Percentiles rank a stretch among this genome's conserved stretches.
phyloP scores from a whole-genome alignment of 2,329 filamentous ascomycete species.

The Colletotrichum incanum region DNA sequence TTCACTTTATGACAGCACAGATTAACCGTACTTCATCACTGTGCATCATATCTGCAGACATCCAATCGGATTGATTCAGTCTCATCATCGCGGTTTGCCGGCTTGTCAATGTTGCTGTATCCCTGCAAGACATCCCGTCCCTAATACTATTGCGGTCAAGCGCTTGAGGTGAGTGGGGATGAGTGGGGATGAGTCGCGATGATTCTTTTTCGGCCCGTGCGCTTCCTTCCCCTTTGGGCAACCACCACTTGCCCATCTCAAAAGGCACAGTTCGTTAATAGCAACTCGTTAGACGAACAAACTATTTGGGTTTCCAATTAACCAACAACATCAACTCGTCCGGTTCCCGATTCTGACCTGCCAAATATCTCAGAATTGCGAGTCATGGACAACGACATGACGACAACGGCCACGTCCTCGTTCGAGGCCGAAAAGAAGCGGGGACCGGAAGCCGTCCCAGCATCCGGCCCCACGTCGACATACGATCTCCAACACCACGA shows the following conservation, averaged over 20 bases:
- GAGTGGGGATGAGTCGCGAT: not conserved
- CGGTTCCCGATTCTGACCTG: not conserved
- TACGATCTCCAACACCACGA: not conserved
- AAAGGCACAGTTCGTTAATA: not conserved
- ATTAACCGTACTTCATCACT: not conserved
- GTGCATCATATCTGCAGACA: not conserved
- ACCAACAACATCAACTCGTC: not conserved
- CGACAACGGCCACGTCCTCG: not conserved
- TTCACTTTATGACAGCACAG: no score
- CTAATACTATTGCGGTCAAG: not conserved
- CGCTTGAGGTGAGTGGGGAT: not conserved
- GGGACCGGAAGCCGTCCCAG: not conserved
- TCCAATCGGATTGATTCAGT: not conserved
- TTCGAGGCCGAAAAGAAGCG: not conserved
- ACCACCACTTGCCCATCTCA: not conserved
- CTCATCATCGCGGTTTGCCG: not conserved
- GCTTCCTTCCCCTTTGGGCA: slow-evolving; percentile 1
- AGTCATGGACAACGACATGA: not conserved
- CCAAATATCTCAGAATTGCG: not conserved
- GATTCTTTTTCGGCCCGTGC: not conserved
- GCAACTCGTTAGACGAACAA: not conserved
- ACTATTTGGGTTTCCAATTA: not conserved
- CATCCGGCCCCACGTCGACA: not conserved
- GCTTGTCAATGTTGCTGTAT: not conserved
- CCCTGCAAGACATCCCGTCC: not conserved